A percentile compares a stretch with the other conserved stretches of the same genome.
Evolutionary conservation across 352 stramenopile genomes (phyloP).

Genomic region (Pythium sp.): DNA sequence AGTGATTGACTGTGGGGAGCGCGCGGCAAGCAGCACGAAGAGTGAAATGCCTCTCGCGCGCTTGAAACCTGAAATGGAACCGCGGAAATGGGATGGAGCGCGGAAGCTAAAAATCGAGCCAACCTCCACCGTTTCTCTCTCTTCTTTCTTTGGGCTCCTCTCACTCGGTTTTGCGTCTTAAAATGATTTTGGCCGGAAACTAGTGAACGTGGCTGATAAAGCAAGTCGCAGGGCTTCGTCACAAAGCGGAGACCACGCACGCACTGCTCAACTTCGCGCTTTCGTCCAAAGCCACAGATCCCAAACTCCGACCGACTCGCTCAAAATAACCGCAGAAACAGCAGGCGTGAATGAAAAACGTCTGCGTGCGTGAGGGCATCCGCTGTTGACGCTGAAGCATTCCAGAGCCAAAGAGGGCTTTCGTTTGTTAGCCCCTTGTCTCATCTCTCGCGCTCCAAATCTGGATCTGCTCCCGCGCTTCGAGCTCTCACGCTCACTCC

Average conservation of each 20-base stretch:
- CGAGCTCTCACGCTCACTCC: not conserved
- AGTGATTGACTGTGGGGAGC: not conserved
- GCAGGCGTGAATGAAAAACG: conserved; percentile 7
- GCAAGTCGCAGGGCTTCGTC: not conserved
- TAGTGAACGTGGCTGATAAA: not conserved
- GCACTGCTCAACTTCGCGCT: not conserved
- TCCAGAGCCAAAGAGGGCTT: not conserved
- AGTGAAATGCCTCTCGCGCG: not conserved
- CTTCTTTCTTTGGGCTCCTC: not conserved
- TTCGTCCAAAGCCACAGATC: not conserved
- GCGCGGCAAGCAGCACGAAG: not conserved
- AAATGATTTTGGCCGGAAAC: conserved; percentile 1
- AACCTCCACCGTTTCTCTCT: conserved; percentile 1
- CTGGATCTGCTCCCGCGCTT: not conserved
- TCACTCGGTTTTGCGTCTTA: not conserved
- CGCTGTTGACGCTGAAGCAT: not conserved
- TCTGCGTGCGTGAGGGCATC: not conserved
- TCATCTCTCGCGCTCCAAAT: not conserved
- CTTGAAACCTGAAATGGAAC: not conserved
- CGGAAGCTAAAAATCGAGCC: conserved; percentile 7
- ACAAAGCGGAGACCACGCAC: not conserved
- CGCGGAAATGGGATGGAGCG: conserved; percentile 2
- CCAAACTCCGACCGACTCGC: not conserved
- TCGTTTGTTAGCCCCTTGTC: not conserved
- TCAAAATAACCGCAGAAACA: conserved; percentile 8